These are phyloP conservation scores for Monosporozyma servazzii DNA, from an alignment of 805 yeast genomes.

Conservation along the genomic window DNA sequence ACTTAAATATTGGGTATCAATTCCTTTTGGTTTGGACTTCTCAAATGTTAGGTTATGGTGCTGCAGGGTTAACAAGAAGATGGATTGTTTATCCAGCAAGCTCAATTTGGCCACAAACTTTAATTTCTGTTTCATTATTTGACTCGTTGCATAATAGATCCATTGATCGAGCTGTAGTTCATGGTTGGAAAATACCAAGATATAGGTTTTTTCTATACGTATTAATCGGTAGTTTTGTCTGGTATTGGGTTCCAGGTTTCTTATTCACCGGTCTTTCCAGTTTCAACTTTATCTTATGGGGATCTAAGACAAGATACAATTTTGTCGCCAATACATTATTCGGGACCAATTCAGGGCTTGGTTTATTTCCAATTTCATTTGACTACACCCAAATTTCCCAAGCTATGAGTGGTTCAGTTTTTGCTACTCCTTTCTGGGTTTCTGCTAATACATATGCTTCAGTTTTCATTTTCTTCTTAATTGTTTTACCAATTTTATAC, in stretches of 20 bases:
- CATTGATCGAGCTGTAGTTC: constrained; percentile 35
- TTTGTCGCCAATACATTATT: constrained; percentile 52
- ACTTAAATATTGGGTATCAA: constrained; percentile 41
- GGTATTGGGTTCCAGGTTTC: constrained; percentile 63
- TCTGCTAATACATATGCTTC: constrained; percentile 35
- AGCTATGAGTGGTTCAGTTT: constrained; percentile 45
- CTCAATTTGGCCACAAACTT: constrained; percentile 55
- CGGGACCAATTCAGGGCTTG: constrained; percentile 50
- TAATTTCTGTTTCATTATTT: constrained; percentile 50
- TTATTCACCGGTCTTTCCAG: constrained; percentile 51
- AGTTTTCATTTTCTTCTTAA: constrained; percentile 42
- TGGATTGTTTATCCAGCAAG: constrained; percentile 52
- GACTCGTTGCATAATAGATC: constrained; percentile 38
- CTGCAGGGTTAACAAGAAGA: constrained; percentile 52
- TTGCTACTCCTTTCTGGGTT: constrained; percentile 44
- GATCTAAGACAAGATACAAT: constrained; percentile 34
- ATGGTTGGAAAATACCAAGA: constrained; percentile 53
- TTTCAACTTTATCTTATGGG: constrained; percentile 40
- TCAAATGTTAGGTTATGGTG: constrained; percentile 57
- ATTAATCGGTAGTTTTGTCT: constrained; percentile 38
- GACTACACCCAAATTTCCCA: constrained; percentile 50
- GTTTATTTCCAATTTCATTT: constrained; percentile 45
- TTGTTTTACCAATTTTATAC: constrained; percentile 42
- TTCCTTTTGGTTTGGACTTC: constrained; percentile 45
- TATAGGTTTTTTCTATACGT: constrained; percentile 39